Evolutionary conservation across 345 rosid species (phyloP), one percentile per base, ranked within the genome.

Genomic region (Dipteronia dyeriana): DNA sequence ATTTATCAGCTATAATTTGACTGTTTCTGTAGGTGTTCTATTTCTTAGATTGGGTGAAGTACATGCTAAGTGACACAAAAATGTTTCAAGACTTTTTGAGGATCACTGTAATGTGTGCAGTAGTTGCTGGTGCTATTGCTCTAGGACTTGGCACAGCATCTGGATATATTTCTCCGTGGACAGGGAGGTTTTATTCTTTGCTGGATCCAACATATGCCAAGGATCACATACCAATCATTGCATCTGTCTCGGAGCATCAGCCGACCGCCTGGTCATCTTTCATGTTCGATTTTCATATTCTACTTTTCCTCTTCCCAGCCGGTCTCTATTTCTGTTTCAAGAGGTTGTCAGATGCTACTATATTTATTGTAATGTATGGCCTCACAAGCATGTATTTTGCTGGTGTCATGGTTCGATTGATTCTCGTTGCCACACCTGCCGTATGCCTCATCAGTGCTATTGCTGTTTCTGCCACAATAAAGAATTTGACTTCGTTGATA

Each of bases 161-260:
- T 80, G 99, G 98, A 56, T 97, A 97, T 76, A 97, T 97, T 85
- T 97, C 98, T 75, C 99, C 99, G 2, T 97, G 99, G 99, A 92
- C 99, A 1, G 99, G 99, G 72, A 87, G 99, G 11, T 94, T 97
- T 79, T 97, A 97, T 85, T 96, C 98, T 59, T 83, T 94, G 82
- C 88, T 97, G 81, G 99, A 97, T 78, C 99, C 99, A 5, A 97
- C 99, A 11, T 97, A 97, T 2, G 99, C 99, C 1, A 97, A 97
- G 86, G 98, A 92, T 86, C 97, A 97, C 78, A 97, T 94, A 70
- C 99, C 99, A 53, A 97, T 94, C 68, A 97, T 97, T 80, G 99
- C 99, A 26, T 97, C 99, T 77, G 99, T 97, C 70, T 97, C 99
- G n/a, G 99, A 97, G 93, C 99, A 97, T 89, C 99, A 97, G 85